Conservation (phyloP, 805 yeast genomes). For the Candida chauliodis region DNA sequence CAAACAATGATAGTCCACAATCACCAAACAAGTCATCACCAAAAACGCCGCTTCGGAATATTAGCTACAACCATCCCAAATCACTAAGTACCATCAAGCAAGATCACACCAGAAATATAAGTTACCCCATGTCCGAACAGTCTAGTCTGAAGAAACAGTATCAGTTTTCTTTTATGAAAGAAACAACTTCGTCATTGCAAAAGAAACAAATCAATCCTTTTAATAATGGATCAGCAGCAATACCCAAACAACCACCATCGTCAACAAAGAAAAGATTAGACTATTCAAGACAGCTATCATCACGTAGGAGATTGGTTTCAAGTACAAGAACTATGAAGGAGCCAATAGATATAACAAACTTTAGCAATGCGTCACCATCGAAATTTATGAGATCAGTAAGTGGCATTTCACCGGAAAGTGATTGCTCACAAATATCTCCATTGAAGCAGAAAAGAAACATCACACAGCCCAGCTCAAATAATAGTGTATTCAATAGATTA, state of each 20-base stretch:
- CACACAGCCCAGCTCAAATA: conserved; percentile 7
- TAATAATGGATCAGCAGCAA: neutral
- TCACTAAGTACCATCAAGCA: conserved; percentile 4
- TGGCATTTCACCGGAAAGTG: neutral
- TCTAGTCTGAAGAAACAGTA: conserved; percentile 13
- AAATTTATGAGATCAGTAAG: conserved; percentile 2
- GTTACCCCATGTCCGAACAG: conserved; percentile 19
- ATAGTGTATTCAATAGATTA: conserved; percentile 10
- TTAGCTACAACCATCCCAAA: conserved; percentile 4
- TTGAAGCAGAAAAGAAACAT: conserved; percentile 5
- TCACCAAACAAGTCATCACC: neutral
- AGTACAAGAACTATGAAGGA: neutral
- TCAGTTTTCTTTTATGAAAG: conserved; percentile 38
- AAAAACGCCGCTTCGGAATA: neutral
- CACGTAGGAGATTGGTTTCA: conserved; percentile 14
- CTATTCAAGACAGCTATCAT: conserved; percentile 15
- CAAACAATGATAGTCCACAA: neutral
- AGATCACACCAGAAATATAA: conserved; percentile 10
- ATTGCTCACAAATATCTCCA: conserved; percentile 2
- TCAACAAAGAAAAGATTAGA: conserved; percentile 17
- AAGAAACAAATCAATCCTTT: conserved; percentile 17
- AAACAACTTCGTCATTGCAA: conserved; percentile 35
- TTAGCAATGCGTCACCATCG: neutral
- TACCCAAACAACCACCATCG: conserved; percentile 5
- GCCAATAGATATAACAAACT: conserved; percentile 4